These are phyloP conservation scores for Suillus bovinus DNA, from an alignment of 768 basidiomycete species.

Conservation along the genomic window DNA sequence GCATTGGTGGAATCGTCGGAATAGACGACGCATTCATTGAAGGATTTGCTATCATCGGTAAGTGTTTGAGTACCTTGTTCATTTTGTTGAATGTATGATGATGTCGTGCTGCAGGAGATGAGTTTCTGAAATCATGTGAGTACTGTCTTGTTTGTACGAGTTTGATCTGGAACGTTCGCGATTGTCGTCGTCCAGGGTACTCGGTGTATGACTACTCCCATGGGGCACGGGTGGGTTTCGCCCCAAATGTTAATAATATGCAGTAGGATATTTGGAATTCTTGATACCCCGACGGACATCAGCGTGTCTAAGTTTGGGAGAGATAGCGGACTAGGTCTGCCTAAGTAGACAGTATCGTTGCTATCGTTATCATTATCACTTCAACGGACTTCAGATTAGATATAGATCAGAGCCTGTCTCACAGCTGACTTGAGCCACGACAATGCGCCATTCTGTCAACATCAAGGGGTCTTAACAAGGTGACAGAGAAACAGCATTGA, in stretches of 20 bases:
- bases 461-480: background rate
- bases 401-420: background rate
- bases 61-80: conserved; percentile 9
- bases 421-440: background rate
- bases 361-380: background rate
- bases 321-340: background rate
- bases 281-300: background rate
- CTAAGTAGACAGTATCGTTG: background rate
- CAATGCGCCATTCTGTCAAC: background rate
- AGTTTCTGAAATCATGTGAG: conserved; percentile 69
- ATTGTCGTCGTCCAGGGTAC: conserved; percentile 45
- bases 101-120: conserved; percentile 43
- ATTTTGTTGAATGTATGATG: conserved; percentile 18
- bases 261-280: background rate
- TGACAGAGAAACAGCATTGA: background rate
- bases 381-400: background rate
- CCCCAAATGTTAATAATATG: conserved; percentile 51
- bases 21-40: conserved; percentile 46
- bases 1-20: conserved; percentile 56
- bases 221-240: conserved; percentile 56
- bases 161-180: conserved; percentile 9
- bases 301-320: background rate
- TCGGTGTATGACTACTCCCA: conserved; percentile 60
- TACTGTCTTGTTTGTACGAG: conserved; percentile 8
- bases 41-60: conserved; percentile 60